phyloP scores from a whole-genome alignment of 2,329 filamentous ascomycete genomes.

The Herpotrichia juniperi region DNA sequence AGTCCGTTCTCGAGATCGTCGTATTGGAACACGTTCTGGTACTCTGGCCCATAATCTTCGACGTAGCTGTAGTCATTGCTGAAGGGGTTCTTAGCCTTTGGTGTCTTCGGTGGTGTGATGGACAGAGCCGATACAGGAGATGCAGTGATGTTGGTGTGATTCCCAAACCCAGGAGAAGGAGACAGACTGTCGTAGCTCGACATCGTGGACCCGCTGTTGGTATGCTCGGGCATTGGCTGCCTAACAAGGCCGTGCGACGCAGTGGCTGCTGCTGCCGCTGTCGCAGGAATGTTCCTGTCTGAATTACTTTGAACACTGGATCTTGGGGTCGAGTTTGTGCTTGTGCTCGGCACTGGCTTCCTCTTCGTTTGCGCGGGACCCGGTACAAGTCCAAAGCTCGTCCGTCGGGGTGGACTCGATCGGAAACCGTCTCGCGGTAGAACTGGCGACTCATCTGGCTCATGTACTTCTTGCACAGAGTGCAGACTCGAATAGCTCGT shows the following conservation, averaged over 20 bases:
- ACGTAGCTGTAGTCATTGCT: constrained; percentile 31
- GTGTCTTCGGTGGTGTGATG: constrained; percentile 7
- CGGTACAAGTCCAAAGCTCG: constrained; percentile 4
- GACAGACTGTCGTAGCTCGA: not conserved
- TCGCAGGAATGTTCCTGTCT: not conserved
- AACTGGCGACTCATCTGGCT: constrained; percentile 37
- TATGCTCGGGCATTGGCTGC: constrained; percentile 19
- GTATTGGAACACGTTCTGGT: constrained; percentile 13
- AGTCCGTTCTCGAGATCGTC: constrained; percentile 33
- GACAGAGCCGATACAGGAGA: not conserved
- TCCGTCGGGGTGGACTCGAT: not conserved
- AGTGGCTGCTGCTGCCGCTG: constrained; percentile 19
- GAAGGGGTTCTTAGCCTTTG: constrained; percentile 30
- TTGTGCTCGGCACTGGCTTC: not conserved
- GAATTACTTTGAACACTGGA: not conserved
- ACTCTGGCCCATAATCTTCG: constrained; percentile 42
- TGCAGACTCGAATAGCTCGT: constrained; percentile 39
- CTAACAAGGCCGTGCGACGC: constrained; percentile 28
- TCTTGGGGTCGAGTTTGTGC: not conserved
- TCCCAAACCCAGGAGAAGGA: not conserved
- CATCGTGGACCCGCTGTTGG: not conserved
- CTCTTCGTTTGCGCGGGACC: constrained; percentile 8
- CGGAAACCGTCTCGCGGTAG: constrained; percentile 17
- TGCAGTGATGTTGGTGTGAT: not conserved
- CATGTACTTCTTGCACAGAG: constrained; percentile 38